Evolutionary conservation across 345 rosid species (phyloP), one percentile per base, ranked within the genome.

Genomic region (Eucalyptus tenuipes): DNA sequence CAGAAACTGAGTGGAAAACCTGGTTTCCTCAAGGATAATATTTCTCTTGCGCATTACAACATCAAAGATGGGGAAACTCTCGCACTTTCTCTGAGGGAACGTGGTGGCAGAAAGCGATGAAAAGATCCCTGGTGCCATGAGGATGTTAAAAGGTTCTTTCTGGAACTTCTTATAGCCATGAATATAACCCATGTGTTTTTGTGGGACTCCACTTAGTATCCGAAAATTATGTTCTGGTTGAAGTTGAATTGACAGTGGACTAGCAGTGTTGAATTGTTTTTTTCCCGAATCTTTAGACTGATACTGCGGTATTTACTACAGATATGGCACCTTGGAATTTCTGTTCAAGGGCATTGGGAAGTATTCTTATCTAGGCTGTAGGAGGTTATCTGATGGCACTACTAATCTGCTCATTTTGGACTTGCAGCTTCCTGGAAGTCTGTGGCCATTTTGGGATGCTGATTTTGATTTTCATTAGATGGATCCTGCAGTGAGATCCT

Each of bases 1-100:
- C 99, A 97, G 93, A 97, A 97, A 89, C 88, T 97, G 91, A 97
- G 97, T 91, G 98, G 98, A 87, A 95, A 95, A 92, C 95, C 96
- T 50, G 97, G 99, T 88, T 97, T 97, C 89, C 94, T 97, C 42
- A 97, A 97, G 94, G 99, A 97, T 90, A 97, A 95, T 90, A 92
- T 97, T 96, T 93, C 97, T 29, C 97, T 95, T 90, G 97, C 97
- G 25, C 93, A 96, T 89, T 97, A 96, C 94, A 97, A 97, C 87
- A 92, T 96, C 31, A 95, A 95, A 87, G 91, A 92, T 50, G 96
- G 97, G 89, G 98, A 95, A 71, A 49, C 91, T 53, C 93, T 96
- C 10, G 68, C 95, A 89, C 93, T 96, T 85, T 94, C 97, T 52
- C 85, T 96, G 91, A 94, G 96, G 90, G 99, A 96, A 89, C 97